A percentile compares a stretch with the other conserved stretches of the same genome.
Evolutionary conservation across 192 early-diverging fungal species (phyloP).

Genomic region (Coemansia sp.): DNA sequence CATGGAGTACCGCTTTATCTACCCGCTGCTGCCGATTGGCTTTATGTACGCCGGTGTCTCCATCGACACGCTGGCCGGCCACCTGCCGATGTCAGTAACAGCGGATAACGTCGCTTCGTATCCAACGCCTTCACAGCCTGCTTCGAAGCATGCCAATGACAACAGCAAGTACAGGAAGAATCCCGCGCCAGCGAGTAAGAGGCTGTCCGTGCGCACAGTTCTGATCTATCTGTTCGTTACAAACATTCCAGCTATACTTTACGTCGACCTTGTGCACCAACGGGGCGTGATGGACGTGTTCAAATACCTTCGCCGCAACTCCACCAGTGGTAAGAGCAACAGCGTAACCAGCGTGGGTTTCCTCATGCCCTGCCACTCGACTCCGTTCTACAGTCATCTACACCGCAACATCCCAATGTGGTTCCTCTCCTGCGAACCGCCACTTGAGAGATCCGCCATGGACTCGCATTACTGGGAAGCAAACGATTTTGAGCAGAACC

Average conservation of each 20-base stretch:
- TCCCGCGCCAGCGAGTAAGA: neutral
- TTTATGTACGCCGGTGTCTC: constrained; percentile 51
- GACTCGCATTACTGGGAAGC: constrained; percentile 71
- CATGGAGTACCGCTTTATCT: constrained; percentile 97
- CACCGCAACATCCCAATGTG: constrained; percentile 73
- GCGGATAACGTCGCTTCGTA: neutral
- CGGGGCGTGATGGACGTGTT: constrained; percentile 91
- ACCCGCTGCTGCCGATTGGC: constrained; percentile 76
- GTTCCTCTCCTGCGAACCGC: constrained; percentile 93
- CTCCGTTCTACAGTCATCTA: constrained; percentile 87
- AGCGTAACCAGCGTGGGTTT: constrained; percentile 60
- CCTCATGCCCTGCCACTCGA: constrained; percentile 97
- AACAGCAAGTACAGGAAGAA: neutral
- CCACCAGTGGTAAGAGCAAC: neutral
- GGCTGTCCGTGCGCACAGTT: constrained; percentile 13
- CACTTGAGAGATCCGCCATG: constrained; percentile 47
- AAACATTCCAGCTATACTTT: constrained; percentile 67
- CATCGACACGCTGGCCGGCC: constrained; percentile 43
- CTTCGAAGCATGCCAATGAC: neutral
- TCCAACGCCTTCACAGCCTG: neutral
- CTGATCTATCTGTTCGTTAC: constrained; percentile 59
- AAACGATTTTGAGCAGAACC: constrained; percentile 77
- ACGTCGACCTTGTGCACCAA: constrained; percentile 82
- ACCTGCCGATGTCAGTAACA: neutral
- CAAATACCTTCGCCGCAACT: constrained; percentile 64